Conservation (phyloP, 73 alveolate genomes). For the Uronychia binucleata region DNA sequence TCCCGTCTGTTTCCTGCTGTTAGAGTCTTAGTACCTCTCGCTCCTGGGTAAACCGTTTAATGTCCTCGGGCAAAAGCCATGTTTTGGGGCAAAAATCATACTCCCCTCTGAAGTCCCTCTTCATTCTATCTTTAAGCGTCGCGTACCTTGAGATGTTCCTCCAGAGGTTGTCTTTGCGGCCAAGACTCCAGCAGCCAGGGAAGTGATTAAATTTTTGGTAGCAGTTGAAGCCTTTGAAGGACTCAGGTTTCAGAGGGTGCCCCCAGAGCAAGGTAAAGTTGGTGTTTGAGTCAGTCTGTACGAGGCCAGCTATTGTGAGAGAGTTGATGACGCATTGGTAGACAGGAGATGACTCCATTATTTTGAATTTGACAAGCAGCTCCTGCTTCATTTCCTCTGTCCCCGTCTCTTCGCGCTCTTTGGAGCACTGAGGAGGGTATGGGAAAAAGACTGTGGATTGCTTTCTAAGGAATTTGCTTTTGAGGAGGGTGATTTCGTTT, state of each 20-base stretch:
- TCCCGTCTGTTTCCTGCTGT: constrained; percentile 6
- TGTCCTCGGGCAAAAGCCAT: constrained; percentile 25
- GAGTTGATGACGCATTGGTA: constrained; percentile 59
- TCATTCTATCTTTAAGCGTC: constrained; percentile 26
- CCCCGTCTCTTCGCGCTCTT: background rate
- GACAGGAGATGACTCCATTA: constrained; percentile 25
- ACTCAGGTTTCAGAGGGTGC: background rate
- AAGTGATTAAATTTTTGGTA: constrained; percentile 77
- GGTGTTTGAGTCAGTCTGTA: constrained; percentile 2
- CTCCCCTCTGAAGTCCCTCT: constrained; percentile 53
- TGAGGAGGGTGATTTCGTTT: background rate
- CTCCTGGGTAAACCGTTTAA: constrained; percentile 2
- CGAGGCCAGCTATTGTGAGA: constrained; percentile 76
- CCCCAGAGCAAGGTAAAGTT: constrained; percentile 2
- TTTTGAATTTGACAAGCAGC: constrained; percentile 11
- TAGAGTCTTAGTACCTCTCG: constrained; percentile 30
- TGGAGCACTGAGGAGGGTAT: constrained; percentile 7
- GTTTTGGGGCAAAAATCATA: constrained; percentile 29
- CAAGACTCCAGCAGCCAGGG: constrained; percentile 87
- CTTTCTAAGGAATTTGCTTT: background rate
- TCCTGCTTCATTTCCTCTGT: background rate
- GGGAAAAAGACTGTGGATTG: constrained; percentile 11
- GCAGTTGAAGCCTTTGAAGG: constrained; percentile 11
- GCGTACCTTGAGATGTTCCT: constrained; percentile 58
- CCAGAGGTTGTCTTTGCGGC: constrained; percentile 94